Evolutionary conservation across 768 basidiomycete species (phyloP), one percentile per base, ranked within the genome.

Genomic region (Paxillus rubicundulus): DNA sequence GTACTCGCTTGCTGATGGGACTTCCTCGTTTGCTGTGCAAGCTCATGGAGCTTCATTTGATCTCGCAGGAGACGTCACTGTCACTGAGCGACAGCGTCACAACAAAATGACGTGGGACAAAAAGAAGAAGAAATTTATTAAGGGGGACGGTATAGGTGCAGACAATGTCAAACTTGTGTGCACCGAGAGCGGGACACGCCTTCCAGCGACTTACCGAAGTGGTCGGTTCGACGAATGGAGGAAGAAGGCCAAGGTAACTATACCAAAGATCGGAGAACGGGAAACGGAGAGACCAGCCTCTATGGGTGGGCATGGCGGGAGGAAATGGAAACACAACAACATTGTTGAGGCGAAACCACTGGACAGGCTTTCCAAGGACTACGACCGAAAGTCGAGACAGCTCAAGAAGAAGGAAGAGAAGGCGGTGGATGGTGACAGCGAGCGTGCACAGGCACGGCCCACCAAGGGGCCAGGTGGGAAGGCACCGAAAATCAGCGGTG

Each of bases 181-280:
- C 60, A 93, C 93, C 0, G 97, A 99, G 70, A 93, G 86, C 61
- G 97, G 97, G 4, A 84, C 87, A 14, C 84, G 87, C 44, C 77
- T 99, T 17, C 96, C 97, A 4, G 93, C 93, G 3, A 86, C 86
- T 9, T 99, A 93, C 72, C 86, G 89, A 47, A 92, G 89, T 60
- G 97, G 97, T 10, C 84, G 92, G 14, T 99, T 92, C 68, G 91
- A 96, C 50, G 93, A 96, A 67, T 99, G 97, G 97, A 89, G 87
- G 69, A 77, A 81, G 54, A 91, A 89, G 70, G 84, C 77, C 46
- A 84, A 81, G 36, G 72, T 82, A n/a, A 78, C 72, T 54, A 68
- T 98, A 33, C 94, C 94, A 0, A 80, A 80, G 53, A 77, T 88
- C n/a, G 95, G 95, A 17, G 94, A 97, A 65, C 76, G 72, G 3